A percentile compares a stretch with the other conserved stretches of the same genome.
Evolutionary conservation across 1,284 basidiomycete species (phyloP).

Genomic region (Coriolopsis trogii): DNA sequence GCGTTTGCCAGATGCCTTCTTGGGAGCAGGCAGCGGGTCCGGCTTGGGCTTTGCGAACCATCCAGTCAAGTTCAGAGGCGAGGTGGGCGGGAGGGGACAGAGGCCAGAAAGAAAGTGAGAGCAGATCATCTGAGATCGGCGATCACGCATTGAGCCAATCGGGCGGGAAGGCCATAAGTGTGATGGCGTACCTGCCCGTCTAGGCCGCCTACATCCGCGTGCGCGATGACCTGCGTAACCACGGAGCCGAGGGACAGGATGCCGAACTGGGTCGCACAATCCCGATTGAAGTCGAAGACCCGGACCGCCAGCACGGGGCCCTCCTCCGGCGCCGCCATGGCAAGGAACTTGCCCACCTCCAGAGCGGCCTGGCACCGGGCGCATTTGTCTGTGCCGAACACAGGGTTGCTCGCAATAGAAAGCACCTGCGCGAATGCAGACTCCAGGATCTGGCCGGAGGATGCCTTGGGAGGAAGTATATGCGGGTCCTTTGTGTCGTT

Average conservation of each 20-base stretch:
- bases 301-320: conserved; percentile 60
- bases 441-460: conserved; percentile 45
- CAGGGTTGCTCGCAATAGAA: conserved; percentile 52
- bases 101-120: conserved; percentile 50
- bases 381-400: conserved; percentile 56
- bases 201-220: conserved; percentile 65
- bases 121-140: conserved; percentile 49
- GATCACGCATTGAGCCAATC: neutral
- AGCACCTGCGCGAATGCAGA: conserved; percentile 58
- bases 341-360: conserved; percentile 67
- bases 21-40: conserved; percentile 56
- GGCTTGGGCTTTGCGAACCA: conserved; percentile 76
- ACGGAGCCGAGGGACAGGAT: conserved; percentile 55
- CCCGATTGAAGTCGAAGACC: conserved; percentile 59
- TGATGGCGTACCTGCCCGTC: conserved; percentile 72
- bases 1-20: conserved; percentile 60
- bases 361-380: conserved; percentile 64
- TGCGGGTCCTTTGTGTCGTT: conserved; percentile 66
- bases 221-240: conserved; percentile 68
- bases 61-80: conserved; percentile 52
- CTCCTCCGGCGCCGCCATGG: conserved; percentile 63
- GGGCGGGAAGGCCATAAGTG: conserved; percentile 16
- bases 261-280: conserved; percentile 54
- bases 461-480: conserved; percentile 59
- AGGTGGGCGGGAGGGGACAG: conserved; percentile 53